phyloP scores from a whole-genome alignment of 1,139 yeast genomes.

The Pichia sp. region DNA sequence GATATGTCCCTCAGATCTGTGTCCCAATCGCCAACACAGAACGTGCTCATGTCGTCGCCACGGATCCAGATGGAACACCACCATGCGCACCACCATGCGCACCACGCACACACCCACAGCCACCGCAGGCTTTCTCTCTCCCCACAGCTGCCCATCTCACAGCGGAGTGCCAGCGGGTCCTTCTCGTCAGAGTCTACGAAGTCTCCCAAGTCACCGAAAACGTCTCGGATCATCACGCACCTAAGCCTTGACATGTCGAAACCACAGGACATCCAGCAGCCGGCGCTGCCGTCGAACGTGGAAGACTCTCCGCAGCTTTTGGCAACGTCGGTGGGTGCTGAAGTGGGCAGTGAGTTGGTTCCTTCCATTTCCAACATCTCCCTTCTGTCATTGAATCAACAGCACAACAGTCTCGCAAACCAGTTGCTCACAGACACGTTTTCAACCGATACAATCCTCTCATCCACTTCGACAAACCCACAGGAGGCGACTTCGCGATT shows the following conservation, averaged over 20 bases:
- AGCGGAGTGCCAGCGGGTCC: constrained; percentile 3
- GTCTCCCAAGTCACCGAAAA: constrained; percentile 6
- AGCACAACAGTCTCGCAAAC: constrained; percentile 9
- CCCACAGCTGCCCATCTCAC: constrained; percentile 2
- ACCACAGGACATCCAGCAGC: constrained; percentile 2
- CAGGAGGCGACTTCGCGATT: background rate
- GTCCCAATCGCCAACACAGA: constrained; percentile 7
- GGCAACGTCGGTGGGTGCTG: constrained; percentile 54
- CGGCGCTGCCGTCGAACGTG: constrained; percentile 7
- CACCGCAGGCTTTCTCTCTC: constrained; percentile 5
- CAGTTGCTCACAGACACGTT: background rate
- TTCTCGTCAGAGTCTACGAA: constrained; percentile 8
- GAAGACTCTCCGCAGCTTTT: constrained; percentile 53
- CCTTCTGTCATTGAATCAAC: constrained; percentile 41
- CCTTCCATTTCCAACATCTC: constrained; percentile 57
- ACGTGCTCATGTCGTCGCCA: constrained; percentile 1
- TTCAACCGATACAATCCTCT: background rate
- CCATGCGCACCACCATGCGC: background rate
- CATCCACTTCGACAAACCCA: background rate
- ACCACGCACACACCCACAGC: background rate
- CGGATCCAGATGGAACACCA: constrained; percentile 4
- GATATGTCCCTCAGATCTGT: constrained; percentile 6
- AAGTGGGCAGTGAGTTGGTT: constrained; percentile 45
- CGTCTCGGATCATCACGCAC: background rate
- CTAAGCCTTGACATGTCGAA: constrained; percentile 5